A percentile compares a stretch with the other conserved stretches of the same genome.
phyloP scores from a whole-genome alignment of 768 basidiomycete species.

The Kwoniella pini region DNA sequence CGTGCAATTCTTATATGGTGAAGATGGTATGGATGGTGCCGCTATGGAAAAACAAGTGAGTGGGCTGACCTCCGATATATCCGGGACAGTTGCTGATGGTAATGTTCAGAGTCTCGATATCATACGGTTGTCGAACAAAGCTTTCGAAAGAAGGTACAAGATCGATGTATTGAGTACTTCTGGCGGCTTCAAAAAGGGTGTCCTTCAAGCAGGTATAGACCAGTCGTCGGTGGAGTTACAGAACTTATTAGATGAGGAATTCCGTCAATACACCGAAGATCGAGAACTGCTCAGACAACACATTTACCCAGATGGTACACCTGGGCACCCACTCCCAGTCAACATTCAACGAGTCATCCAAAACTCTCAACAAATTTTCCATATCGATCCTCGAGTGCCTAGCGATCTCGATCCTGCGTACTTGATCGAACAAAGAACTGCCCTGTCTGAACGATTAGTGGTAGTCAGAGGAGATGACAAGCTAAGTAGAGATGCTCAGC shows the following conservation, averaged over 20 bases:
- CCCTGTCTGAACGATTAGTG: conserved; percentile 72
- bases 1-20: conserved; percentile 94
- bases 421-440: conserved; percentile 75
- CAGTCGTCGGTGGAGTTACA: conserved; percentile 82
- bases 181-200: conserved; percentile 71
- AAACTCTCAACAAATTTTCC: conserved; percentile 94
- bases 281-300: conserved; percentile 75
- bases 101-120: conserved; percentile 68
- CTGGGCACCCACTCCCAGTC: conserved; percentile 87
- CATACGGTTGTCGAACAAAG: conserved; percentile 73
- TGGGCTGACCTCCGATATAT: not conserved
- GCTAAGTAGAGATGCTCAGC: conserved; percentile 74
- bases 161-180: conserved; percentile 63
- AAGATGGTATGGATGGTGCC: conserved; percentile 98
- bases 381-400: conserved; percentile 89
- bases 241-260: conserved; percentile 78
- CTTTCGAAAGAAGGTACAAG: conserved; percentile 89
- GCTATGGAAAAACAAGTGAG: conserved; percentile 86
- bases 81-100: not conserved
- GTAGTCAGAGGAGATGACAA: conserved; percentile 84
- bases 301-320: conserved; percentile 76
- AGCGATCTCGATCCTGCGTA: conserved; percentile 87
- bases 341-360: conserved; percentile 93
- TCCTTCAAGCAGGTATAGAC: conserved; percentile 83
- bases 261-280: conserved; percentile 66